A percentile compares a stretch with the other conserved stretches of the same genome.
phyloP scores from a whole-genome alignment of 2,329 filamentous ascomycete species.

The Cercospora sojina region DNA sequence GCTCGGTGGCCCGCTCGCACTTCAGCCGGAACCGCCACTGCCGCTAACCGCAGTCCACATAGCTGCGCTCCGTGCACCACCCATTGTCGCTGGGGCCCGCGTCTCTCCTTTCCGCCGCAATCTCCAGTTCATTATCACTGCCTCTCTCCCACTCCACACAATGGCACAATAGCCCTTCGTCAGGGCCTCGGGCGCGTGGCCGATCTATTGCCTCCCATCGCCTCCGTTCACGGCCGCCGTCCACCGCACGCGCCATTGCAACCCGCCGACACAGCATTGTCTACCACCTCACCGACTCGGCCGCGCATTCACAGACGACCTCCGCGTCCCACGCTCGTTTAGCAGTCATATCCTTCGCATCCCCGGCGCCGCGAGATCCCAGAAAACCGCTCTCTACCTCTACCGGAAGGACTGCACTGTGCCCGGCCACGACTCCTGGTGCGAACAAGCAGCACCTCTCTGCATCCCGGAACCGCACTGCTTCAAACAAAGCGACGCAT shows the following conservation, averaged over 20 bases:
- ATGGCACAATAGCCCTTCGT: slow-evolving; percentile 4
- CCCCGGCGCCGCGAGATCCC: neutral
- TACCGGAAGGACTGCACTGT: neutral
- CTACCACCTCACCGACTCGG: neutral
- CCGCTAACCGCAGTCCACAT: neutral
- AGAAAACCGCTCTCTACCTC: neutral
- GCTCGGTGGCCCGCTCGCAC: neutral
- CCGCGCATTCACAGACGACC: slow-evolving; percentile 1
- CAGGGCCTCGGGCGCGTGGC: neutral
- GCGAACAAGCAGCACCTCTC: neutral
- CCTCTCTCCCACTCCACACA: neutral
- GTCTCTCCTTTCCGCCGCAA: slow-evolving; percentile 5
- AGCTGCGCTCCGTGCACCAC: neutral
- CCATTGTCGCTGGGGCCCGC: slow-evolving; percentile 4
- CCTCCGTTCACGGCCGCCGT: neutral
- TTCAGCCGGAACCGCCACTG: neutral
- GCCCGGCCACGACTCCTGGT: neutral
- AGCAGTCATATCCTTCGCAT: slow-evolving; percentile 3
- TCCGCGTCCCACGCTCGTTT: neutral
- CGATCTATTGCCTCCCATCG: neutral
- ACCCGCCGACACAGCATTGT: neutral
- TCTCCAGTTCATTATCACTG: neutral
- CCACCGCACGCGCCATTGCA: neutral
- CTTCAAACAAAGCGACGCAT: neutral
- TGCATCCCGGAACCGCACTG: neutral